Evolutionary conservation across 371 early-diverging fungal genomes (phyloP).

Genomic region (Lichtheimia hyalospora): DNA sequence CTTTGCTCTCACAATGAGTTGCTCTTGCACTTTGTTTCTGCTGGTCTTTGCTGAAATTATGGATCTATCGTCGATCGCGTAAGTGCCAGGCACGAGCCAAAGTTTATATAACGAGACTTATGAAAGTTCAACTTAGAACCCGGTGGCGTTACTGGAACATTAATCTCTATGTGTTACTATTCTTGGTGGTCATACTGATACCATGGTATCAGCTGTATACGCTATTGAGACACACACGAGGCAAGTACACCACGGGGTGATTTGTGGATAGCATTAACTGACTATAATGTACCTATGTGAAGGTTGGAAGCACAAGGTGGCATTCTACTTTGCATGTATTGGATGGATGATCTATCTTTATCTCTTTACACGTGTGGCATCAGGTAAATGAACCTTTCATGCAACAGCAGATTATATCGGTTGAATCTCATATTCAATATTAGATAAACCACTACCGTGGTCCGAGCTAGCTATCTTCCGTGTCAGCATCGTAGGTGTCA

Average conservation of each 20-base stretch:
- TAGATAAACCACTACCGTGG: constrained; percentile 12
- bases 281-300: constrained; percentile 26
- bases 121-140: constrained; percentile 34
- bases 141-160: constrained; percentile 80
- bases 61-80: constrained; percentile 69
- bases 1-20: constrained; percentile 80
- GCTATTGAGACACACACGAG: constrained; percentile 50
- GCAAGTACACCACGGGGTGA: constrained; percentile 6
- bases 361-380: constrained; percentile 52
- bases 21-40: constrained; percentile 78
- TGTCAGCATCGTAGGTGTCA: constrained; percentile 87
- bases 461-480: constrained; percentile 78
- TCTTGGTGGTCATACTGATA: constrained; percentile 67
- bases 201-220: constrained; percentile 79
- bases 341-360: constrained; percentile 68
- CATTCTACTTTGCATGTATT: constrained; percentile 38
- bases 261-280: constrained; percentile 12
- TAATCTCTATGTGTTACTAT: constrained; percentile 62
- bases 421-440: background rate
- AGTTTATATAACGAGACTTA: background rate
- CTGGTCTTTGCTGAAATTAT: constrained; percentile 83
- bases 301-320: constrained; percentile 29
- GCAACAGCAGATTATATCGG: background rate
- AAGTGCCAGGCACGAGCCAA: constrained; percentile 9
- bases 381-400: constrained; percentile 1